Base-by-base conservation (phyloP, 768 basidiomycete genomes). In the Pisolithus orientalis region DNA sequence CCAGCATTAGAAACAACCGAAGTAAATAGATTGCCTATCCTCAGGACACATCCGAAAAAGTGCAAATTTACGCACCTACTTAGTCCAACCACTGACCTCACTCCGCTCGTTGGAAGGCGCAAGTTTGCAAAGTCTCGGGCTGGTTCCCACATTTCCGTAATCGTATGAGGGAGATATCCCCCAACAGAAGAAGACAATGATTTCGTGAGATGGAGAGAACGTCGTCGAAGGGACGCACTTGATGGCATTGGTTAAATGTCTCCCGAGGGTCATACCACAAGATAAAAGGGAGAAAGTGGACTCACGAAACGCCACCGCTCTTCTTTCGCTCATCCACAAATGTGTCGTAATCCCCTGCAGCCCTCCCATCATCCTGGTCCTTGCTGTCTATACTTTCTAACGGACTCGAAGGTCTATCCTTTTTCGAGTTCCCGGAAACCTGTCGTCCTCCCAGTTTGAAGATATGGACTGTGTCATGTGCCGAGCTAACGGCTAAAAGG, bases 141-240 rank as follows among this genome's bases (percentile, higher is more conserved):
- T 0, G 96, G 96, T 60, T 98, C 96, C 94, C 94, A 99, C 72
- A 98, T 83, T 65, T 96, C 95, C 17, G 93, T 90, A 44, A 98
- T 68, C 1, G 90, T 85, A 57, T 85, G 88, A 0, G 95, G 95
- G 0, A 94, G 76, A 62, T 92, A 92, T 0, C 85, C 86, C 14
- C 92, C 90, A 16, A 92, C 75, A 4, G 87, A 85, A n/a, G 84
- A 76, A 0, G 89, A 85, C 40, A 93, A 65, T 44, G 76, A 79
- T 62, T 87, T 85, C 3, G 88, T 86, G 60, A 93, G 64, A 49
- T 89, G 84, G 61, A 90, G 56, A 4, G 89, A 91, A 52, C 81
- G 82, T 24, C 84, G 75, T 29, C 86, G 77, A 25, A 92, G 70
- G 54, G 70, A 78, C 1, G 81, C 79, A 17, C 70, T 62, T 9